A percentile compares a stretch with the other conserved stretches of the same genome.
phyloP scores from a whole-genome alignment of 352 stramenopile genomes.

The Phytopythium mirpurense region DNA sequence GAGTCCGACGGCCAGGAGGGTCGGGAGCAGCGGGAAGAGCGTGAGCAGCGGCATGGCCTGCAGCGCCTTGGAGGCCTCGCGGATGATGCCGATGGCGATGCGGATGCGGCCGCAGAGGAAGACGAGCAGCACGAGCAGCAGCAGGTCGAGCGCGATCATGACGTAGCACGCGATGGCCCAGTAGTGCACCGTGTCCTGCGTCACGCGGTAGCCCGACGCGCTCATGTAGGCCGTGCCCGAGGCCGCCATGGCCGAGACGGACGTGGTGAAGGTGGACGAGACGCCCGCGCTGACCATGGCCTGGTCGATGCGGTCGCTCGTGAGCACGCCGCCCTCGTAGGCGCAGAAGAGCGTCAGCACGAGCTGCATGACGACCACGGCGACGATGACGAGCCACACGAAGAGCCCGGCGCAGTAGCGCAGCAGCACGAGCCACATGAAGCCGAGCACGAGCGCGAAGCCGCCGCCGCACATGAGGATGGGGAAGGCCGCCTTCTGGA shows the following conservation, averaged over 20 bases:
- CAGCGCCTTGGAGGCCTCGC: constrained; percentile 77
- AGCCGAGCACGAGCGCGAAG: constrained; percentile 59
- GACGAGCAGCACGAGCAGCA: constrained; percentile 63
- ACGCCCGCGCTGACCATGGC: constrained; percentile 53
- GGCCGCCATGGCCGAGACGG: constrained; percentile 12
- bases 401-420: constrained; percentile 74
- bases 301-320: constrained; percentile 33
- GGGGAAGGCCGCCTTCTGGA: constrained; percentile 69
- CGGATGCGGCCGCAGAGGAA: constrained; percentile 82
- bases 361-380: constrained; percentile 59
- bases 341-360: constrained; percentile 73
- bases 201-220: constrained; percentile 33
- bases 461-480: constrained; percentile 72
- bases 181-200: constrained; percentile 51
- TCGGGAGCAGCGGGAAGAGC: constrained; percentile 71
- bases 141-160: constrained; percentile 54
- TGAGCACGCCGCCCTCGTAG: constrained; percentile 63
- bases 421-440: constrained; percentile 72
- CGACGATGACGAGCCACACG: constrained; percentile 73
- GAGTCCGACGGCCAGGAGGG: constrained; percentile 54
- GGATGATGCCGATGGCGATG: constrained; percentile 85
- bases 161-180: constrained; percentile 77
- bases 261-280: constrained; percentile 15
- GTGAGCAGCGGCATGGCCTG: constrained; percentile 73
- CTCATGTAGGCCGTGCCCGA: constrained; percentile 57